Conservation (phyloP, 495 filamentous ascomycete genomes). For the Acidiella bohemica region DNA sequence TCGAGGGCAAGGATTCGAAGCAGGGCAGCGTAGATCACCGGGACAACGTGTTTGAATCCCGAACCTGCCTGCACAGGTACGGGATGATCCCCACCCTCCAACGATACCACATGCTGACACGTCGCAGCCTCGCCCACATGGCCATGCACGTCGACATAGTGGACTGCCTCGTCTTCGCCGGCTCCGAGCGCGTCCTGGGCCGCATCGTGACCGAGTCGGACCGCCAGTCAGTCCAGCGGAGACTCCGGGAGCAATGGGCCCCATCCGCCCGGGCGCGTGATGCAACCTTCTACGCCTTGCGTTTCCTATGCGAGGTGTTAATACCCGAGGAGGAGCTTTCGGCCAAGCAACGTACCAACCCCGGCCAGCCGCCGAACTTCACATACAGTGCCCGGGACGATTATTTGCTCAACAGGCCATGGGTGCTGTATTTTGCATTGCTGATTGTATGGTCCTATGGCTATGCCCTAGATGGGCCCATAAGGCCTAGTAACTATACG, state of each 20-base stretch:
- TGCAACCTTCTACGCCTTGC: constrained; percentile 84
- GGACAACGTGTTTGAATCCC: constrained; percentile 70
- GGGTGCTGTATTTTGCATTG: constrained; percentile 91
- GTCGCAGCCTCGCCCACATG: constrained; percentile 95
- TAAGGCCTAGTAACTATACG: constrained; percentile 37
- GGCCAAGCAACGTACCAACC: constrained; percentile 1
- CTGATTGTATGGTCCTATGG: constrained; percentile 94
- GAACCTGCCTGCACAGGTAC: constrained; percentile 81
- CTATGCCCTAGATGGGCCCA: constrained; percentile 75
- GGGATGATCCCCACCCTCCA: too few relatives aligned
- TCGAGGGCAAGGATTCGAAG: constrained; percentile 25
- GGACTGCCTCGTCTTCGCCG: constrained; percentile 93
- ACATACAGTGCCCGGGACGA: constrained; percentile 77
- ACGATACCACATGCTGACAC: too few relatives aligned
- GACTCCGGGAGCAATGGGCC: constrained; percentile 84
- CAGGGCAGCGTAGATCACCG: constrained; percentile 35
- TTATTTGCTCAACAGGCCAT: constrained; percentile 79
- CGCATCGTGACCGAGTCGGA: constrained; percentile 73
- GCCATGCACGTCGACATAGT: constrained; percentile 95
- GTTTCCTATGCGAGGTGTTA: constrained; percentile 71
- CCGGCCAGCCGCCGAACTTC: constrained; percentile 18
- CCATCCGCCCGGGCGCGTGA: constrained; percentile 83
- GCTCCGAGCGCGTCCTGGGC: constrained; percentile 70
- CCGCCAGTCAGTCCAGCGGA: constrained; percentile 61
- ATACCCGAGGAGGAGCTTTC: constrained; percentile 34